Base-by-base conservation (phyloP, 2,329 filamentous ascomycete species). In the Neodidymelliopsis sp. region DNA sequence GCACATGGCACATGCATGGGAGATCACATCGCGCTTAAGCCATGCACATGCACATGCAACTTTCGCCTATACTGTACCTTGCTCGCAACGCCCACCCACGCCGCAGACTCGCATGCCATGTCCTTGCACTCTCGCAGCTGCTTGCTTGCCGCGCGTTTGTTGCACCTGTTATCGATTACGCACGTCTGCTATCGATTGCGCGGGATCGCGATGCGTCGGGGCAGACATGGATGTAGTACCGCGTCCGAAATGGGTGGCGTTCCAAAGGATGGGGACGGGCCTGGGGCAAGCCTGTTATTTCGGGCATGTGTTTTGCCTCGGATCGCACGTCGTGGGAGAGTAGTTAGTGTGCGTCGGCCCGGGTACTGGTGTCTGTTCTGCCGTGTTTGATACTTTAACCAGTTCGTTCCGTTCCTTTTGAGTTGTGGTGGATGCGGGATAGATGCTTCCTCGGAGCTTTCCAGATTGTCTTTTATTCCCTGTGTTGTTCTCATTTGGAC, bases 1-100 rank as follows among this genome's bases (percentile, higher is more conserved):
- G 45, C 38, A 37, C 44, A 41, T 41, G 38, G 47, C 34, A 49
- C 30, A 30, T 50, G 47, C 47, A 45, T 29, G 40, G 47, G 36
- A 40, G 40, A 50, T 50, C 47, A 36, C 35, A 27, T 34, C 19
- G 29, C 10, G 28, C 24, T 40, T 41, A 35, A 8, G 47, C 35
- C 41, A 24, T 24, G 18, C 28, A 39, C 30, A 44, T 50, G 39
- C 39, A 44, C 29, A 39, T 23, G n/a, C 39, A 35, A n/a, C n/a
- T n/a, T n/a, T 25, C 23, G 8, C 18, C 30, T 36, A 25, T 39
- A n/a, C 25, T 35, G 30, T 39, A n/a, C 25, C 39, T 28, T 28
- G 28, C 28, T 22, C 16, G 29, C 36, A 40, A 39, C 40, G 18
- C 16, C 19, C 36, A 31, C 29, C 19, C 36, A 31, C 29, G 30